Evolutionary conservation across 2,329 filamentous ascomycete species (phyloP), one percentile per base, ranked within the genome.

Genomic region (Alternaria arborescens): DNA sequence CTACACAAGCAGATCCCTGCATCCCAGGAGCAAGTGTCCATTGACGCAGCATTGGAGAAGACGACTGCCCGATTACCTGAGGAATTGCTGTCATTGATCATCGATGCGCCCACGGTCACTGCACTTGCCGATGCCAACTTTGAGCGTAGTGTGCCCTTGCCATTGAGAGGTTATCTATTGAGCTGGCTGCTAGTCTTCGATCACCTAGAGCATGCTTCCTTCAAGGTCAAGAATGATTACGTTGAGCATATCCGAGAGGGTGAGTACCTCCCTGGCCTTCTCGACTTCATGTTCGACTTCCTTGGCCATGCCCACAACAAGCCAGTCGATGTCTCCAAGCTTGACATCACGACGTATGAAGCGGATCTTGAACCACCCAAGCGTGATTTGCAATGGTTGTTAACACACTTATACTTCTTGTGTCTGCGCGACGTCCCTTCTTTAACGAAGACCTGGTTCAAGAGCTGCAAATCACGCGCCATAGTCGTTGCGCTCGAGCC

Each of bases 111-210:
- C 0, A 89, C 88, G 0, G 82, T 91, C 3, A 86, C 90, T n/a
- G 83, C 84, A 12, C 86, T 93, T 46, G 83, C 86, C 0, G 88
- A 91, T 47, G 86, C 89, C 8, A 82, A 85, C 36, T 87, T 93
- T 22, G 84, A 88, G 5, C 83, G 86, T 16, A 81, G 75, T 34
- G 91, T 94, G 69, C 93, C 93, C 11, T 81, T 87, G 0, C 74
- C 86, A 0, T 83, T 97, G 48, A 88, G 93, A 53, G 88, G 89
- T 10, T 99, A 97, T 72, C 84, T 99, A 3, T 83, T 97, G 28
- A 91, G 92, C 11, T 99, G 95, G 95, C 87, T 92, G 65, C 83
- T 98, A 1, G 85, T 97, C 0, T 98, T 97, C 73, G 93, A 97
- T 69, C 90, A 94, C 44, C 96, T 94, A 73, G 82, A 84, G 18